Conservation (phyloP, 1,284 basidiomycete genomes). For the Tremellales sp. region DNA sequence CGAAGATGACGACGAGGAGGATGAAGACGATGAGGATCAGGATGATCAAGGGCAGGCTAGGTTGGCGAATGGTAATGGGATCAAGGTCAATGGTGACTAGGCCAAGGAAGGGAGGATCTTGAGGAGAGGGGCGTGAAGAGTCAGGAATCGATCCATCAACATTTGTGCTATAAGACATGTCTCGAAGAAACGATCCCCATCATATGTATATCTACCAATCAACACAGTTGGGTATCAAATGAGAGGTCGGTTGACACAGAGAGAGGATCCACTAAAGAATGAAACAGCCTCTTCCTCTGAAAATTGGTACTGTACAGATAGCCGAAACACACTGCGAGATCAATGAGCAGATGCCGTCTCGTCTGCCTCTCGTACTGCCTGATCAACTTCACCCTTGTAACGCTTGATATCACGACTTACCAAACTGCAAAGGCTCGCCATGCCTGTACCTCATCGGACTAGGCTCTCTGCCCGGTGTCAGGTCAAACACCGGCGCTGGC, state of each 20-base stretch:
- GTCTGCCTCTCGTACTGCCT: not conserved
- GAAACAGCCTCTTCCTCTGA: no score
- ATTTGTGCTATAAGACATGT: no score
- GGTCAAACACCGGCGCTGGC: slow-evolving; percentile 47
- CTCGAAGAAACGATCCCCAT: no score
- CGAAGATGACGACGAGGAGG: slow-evolving; percentile 30
- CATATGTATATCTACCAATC: no score
- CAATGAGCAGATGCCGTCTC: not conserved
- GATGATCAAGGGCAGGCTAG: no score
- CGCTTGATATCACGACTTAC: slow-evolving; percentile 22
- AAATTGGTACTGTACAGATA: no score
- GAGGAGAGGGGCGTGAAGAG: no score
- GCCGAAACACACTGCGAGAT: not conserved
- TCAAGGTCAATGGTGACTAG: slow-evolving; percentile 1
- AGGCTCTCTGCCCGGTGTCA: slow-evolving; percentile 54
- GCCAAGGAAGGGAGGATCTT: no score
- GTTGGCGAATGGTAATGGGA: not conserved
- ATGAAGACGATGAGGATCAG: slow-evolving; percentile 11
- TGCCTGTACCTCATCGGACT: slow-evolving; percentile 75
- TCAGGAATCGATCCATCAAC: no score
- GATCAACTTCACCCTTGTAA: not conserved
- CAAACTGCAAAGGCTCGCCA: slow-evolving; percentile 72
- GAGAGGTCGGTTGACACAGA: no score
- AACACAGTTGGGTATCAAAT: no score
- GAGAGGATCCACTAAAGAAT: no score